A percentile compares a stretch with the other conserved stretches of the same genome.
phyloP scores from a whole-genome alignment of 78 protist species.

The Dictyostelium firmibasis region DNA sequence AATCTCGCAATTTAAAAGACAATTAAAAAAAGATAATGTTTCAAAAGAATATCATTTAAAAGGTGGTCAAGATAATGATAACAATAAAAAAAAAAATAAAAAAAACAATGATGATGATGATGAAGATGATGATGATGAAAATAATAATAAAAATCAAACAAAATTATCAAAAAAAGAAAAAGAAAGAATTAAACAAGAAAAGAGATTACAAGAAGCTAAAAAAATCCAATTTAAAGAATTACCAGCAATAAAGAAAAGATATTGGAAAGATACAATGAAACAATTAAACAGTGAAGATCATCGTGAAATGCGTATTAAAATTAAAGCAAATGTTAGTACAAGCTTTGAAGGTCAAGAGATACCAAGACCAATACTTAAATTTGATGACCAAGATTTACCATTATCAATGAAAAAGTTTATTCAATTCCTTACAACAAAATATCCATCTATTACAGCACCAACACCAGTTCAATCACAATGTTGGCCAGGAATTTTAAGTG shows the following conservation, averaged over 20 bases:
- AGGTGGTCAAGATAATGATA: not conserved
- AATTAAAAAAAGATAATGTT: not conserved
- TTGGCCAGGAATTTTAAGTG: conserved; percentile 50
- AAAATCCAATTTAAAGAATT: conserved; percentile 3
- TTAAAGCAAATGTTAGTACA: conserved; percentile 4
- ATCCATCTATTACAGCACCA: conserved; percentile 75
- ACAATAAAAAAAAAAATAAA: not conserved
- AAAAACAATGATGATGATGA: not conserved
- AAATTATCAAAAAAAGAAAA: conserved; percentile 60
- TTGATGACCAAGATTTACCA: conserved; percentile 47
- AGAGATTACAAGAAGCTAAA: conserved; percentile 19
- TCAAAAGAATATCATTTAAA: not conserved
- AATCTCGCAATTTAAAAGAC: not conserved
- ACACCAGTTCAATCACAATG: conserved; percentile 85
- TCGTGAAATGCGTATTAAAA: conserved; percentile 1
- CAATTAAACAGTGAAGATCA: not conserved
- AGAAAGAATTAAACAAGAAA: not conserved
- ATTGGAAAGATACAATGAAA: conserved; percentile 28
- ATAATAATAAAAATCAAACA: not conserved
- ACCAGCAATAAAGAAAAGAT: conserved; percentile 12
- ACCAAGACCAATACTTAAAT: conserved; percentile 36
- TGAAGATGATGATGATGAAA: not conserved
- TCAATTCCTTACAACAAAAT: conserved; percentile 1
- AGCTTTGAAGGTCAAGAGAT: not conserved
- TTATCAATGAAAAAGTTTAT: conserved; percentile 13